Evolutionary conservation across 768 basidiomycete species (phyloP).

Genomic region (Atractiella rhizophila): DNA sequence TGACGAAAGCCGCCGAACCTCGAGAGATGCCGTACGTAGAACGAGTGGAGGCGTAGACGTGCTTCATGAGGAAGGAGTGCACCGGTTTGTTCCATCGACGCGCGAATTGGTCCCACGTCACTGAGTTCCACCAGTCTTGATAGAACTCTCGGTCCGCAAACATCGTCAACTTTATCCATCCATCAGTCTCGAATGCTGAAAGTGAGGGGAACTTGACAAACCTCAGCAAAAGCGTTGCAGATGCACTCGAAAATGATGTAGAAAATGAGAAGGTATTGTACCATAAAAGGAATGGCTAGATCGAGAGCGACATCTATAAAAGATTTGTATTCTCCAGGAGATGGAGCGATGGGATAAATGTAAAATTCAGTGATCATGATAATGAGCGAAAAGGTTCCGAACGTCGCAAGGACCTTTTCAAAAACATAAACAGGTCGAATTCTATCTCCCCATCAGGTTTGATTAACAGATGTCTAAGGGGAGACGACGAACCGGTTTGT

Average conservation of each 20-base stretch:
- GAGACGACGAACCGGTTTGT: conserved; percentile 39
- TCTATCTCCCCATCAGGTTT: conserved; percentile 10
- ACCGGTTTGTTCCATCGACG: conserved; percentile 98
- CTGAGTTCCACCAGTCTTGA: conserved; percentile 98
- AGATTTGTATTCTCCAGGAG: conserved; percentile 39
- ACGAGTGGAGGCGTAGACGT: conserved; percentile 81
- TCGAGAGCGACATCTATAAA: conserved; percentile 56
- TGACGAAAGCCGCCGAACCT: conserved; percentile 63
- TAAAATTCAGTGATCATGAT: conserved; percentile 68
- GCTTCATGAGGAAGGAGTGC: conserved; percentile 69
- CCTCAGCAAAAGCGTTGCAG: conserved; percentile 81
- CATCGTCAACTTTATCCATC: conserved; percentile 23
- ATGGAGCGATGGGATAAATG: conserved; percentile 49
- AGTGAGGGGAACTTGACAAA: conserved; percentile 46
- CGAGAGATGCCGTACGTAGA: conserved; percentile 47
- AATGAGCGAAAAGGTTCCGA: conserved; percentile 85
- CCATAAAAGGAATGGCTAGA: conserved; percentile 72
- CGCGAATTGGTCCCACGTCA: conserved; percentile 88
- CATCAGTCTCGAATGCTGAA: conserved; percentile 4
- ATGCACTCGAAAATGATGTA: conserved; percentile 49
- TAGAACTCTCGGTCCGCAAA: conserved; percentile 97
- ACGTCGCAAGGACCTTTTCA: conserved; percentile 53
- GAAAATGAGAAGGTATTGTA: conserved; percentile 12
- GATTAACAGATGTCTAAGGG: not conserved
- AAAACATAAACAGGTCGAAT: conserved; percentile 47